Evolutionary conservation across 352 stramenopile species (phyloP), one percentile per base, ranked within the genome.

Genomic region (Phytopythium delawarense): DNA sequence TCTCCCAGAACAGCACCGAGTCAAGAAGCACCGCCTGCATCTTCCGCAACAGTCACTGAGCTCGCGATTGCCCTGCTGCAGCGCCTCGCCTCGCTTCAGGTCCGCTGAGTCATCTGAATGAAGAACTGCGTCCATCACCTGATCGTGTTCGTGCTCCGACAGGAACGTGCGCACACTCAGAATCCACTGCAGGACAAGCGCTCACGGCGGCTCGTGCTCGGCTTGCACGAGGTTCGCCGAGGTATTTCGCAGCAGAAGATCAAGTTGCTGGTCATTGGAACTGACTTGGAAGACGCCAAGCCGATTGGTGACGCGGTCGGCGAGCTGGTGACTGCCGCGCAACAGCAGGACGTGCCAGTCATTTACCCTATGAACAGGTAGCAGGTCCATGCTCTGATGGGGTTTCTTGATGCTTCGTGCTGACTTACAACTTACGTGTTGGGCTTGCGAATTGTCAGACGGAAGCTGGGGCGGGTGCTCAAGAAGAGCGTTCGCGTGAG

Each of bases 401-500:
- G 5, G 5, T 32, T 34, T 56, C 1, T 45, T 15, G 28, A 30
- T 45, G 42, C 13, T 6, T 9, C 8, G 23, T 35, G 28, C 0
- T 51, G 20, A 13, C 18, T 16, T 4, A 39, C 48, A 39, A 12
- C 34, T 8, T 7, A 20, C 18, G 35, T 7, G 16, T 21, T 40
- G 8, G 2, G 28, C 15, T 21, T 35, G 20, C 12, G 15, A 5
- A 34, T 12, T 11, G 56, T 13, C 37, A 98, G 97, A 66, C 70
- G 92, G 28, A 93, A 90, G 59, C 65, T 99, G 0, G 96, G 96
- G 0, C 96, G 92, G 61, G 81, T 91, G 1, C 45, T 99, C 12
- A 87, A 90, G 21, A 99, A 99, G 64, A 89, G 69, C 15, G 91
- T 98, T 20, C 96, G 97, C 44, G 84, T 98, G 30, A 97, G 91